A percentile compares a stretch with the other conserved stretches of the same genome.
phyloP scores from a whole-genome alignment of 73 alveolate genomes.

The Diophrys sp. region DNA sequence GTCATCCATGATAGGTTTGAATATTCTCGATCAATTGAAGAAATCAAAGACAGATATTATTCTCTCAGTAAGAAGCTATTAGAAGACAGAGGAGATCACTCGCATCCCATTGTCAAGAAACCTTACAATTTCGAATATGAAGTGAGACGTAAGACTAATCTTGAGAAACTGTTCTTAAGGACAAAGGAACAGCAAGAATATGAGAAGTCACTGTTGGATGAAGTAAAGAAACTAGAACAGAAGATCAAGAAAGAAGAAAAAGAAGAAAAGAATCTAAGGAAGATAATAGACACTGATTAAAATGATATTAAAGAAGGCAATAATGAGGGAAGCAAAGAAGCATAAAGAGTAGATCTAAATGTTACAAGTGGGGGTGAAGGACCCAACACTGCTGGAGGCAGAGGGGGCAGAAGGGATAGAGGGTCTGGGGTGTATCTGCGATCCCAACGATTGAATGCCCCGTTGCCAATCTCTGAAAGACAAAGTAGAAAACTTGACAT shows the following conservation, averaged over 20 bases:
- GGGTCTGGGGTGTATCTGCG: slow-evolving; percentile 81
- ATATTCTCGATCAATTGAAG: slow-evolving; percentile 81
- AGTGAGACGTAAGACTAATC: slow-evolving; percentile 77
- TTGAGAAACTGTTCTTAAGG: slow-evolving; percentile 79
- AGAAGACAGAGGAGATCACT: slow-evolving; percentile 69
- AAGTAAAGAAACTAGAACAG: slow-evolving; percentile 70
- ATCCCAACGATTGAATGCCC: slow-evolving; percentile 67
- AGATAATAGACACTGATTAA: slow-evolving; percentile 55
- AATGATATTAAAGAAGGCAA: slow-evolving; percentile 32
- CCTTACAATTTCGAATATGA: slow-evolving; percentile 90
- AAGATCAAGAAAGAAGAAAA: slow-evolving; percentile 84
- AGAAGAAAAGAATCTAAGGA: slow-evolving; percentile 73
- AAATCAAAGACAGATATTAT: slow-evolving; percentile 85
- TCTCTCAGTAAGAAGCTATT: slow-evolving; percentile 70
- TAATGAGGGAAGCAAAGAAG: slow-evolving; percentile 22
- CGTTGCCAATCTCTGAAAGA: slow-evolving; percentile 76
- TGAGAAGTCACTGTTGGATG: slow-evolving; percentile 65
- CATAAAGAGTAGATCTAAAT: slow-evolving; percentile 7
- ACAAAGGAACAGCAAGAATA: slow-evolving; percentile 65
- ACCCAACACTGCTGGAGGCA: slow-evolving; percentile 45
- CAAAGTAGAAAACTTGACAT: slow-evolving; percentile 78
- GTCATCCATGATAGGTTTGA: slow-evolving; percentile 80
- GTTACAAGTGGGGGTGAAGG: slow-evolving; percentile 24
- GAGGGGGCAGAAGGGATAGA: slow-evolving; percentile 70
- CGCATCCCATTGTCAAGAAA: slow-evolving; percentile 78